Base-by-base conservation (phyloP, 2,329 filamentous ascomycete genomes). In the Delphinella strobiligena region DNA sequence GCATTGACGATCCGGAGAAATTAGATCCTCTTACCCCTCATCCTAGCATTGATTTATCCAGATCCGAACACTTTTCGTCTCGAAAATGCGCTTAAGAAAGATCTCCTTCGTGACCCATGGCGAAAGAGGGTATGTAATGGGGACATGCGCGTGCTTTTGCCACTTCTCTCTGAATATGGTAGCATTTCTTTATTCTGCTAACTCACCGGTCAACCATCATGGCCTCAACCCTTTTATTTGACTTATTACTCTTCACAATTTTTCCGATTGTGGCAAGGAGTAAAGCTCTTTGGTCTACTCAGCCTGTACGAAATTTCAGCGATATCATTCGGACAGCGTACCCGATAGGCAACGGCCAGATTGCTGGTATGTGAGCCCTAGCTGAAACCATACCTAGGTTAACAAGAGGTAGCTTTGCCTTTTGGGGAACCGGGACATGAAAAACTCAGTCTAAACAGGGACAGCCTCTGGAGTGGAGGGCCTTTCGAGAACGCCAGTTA, bases 381-480 rank as follows among this genome's bases (percentile, higher is more conserved):
- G 2, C 2, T 2, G n/a, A n/a, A n/a, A 2, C 9, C 9, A 31
- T 11, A 27, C 4, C 4, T 11, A 10, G 15, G n/a, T 34, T 42
- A 42, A 42, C 12, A 12, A 10, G n/a, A 9, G 3, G 30, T 31
- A 58, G 64, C 59, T 2, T 60, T 71, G 19, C 58, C 64, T 0
- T 65, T 65, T 40, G 68, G 68, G 0, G 44, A 53, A 12, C 58
- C 67, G 0, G 62, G 62, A 2, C 45, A 52, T 2, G 67, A 71
- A 36, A 61, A 58, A 17, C 38, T 71, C 4, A 60, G 55, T 15
- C 40, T 72, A 29, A 72, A 72, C 36, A 46, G 68, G 14, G 69
- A 73, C 41, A 66, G 58, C 2, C 46, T 72, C 1, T 72, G 68
- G 69, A 64, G 62, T 2, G 68, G 66, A 2, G 69, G 69, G 0